Conservation (phyloP, 2,329 filamentous ascomycete genomes). For the Xylariaceae sp. region DNA sequence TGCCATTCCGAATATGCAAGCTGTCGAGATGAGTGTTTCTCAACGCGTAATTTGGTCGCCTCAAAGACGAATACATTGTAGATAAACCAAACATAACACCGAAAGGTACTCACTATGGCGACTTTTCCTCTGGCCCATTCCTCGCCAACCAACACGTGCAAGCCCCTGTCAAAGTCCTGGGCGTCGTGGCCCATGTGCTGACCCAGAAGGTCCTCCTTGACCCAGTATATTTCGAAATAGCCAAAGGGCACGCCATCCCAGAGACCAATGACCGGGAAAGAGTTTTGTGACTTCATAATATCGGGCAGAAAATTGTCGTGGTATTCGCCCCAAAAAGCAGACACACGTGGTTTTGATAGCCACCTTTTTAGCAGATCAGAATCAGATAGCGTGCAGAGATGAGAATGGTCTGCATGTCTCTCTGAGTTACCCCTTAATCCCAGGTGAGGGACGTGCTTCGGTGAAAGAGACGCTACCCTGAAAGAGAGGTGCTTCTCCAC, state of each 20-base stretch:
- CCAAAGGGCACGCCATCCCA: conserved; percentile 96
- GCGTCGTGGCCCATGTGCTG: conserved; percentile 60
- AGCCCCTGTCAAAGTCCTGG: conserved; percentile 77
- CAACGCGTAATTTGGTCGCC: background rate
- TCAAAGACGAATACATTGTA: background rate
- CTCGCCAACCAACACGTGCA: conserved; percentile 87
- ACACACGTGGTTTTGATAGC: conserved; percentile 82
- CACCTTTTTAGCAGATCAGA: conserved; percentile 67
- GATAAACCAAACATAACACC: background rate
- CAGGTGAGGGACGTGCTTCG: conserved; percentile 57
- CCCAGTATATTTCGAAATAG: conserved; percentile 98
- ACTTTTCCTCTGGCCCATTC: conserved; percentile 85
- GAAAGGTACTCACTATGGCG: conserved; percentile 37
- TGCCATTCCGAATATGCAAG: background rate
- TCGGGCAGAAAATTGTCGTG: conserved; percentile 60
- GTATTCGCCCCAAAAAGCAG: conserved; percentile 75
- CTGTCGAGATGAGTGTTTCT: background rate
- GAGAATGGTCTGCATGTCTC: conserved; percentile 33
- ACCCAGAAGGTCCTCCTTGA: conserved; percentile 81
- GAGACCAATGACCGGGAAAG: conserved; percentile 84
- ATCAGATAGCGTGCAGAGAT: conserved; percentile 46
- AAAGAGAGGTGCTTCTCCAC: conserved; percentile 82
- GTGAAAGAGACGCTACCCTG: conserved; percentile 69
- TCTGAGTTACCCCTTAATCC: conserved; percentile 49
- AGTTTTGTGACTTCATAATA: conserved; percentile 63